Percentiles rank a stretch among this genome's conserved stretches.
Evolutionary conservation across 768 basidiomycete species (phyloP).

Genomic region (Scleroderma citrinum): DNA sequence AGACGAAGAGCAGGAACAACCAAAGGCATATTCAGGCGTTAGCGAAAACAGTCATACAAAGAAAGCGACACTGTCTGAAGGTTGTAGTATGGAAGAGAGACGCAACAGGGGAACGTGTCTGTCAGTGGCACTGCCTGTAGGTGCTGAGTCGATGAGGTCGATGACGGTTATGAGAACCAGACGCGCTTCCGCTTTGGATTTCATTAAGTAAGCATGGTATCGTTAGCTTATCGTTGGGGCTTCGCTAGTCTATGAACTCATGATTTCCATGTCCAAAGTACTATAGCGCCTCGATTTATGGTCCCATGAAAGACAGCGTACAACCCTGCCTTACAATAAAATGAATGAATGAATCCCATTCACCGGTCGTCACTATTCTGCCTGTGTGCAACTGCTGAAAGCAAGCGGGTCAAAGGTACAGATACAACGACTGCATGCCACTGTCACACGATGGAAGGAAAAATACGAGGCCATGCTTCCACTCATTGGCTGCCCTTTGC

Average conservation of each 20-base stretch:
- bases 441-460: not conserved
- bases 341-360: no score
- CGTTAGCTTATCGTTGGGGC: no score
- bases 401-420: no score
- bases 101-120: conserved; percentile 4
- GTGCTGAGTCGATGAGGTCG: conserved; percentile 15
- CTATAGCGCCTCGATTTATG: no score
- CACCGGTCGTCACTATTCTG: no score
- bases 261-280: no score
- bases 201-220: conserved; percentile 16
- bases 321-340: no score
- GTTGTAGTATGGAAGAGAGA: not conserved
- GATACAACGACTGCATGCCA: no score
- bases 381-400: no score
- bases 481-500: no score
- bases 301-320: no score
- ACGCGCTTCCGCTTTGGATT: conserved; percentile 4
- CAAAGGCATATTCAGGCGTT: conserved; percentile 49
- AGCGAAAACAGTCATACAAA: conserved; percentile 8
- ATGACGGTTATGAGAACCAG: conserved; percentile 1
- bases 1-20: conserved; percentile 62
- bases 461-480: not conserved
- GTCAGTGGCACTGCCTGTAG: conserved; percentile 3
- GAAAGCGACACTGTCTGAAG: conserved; percentile 1
- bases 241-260: no score